Evolutionary conservation across 2,329 filamentous ascomycete genomes (phyloP).

Genomic region (Zasmidium cellare): DNA sequence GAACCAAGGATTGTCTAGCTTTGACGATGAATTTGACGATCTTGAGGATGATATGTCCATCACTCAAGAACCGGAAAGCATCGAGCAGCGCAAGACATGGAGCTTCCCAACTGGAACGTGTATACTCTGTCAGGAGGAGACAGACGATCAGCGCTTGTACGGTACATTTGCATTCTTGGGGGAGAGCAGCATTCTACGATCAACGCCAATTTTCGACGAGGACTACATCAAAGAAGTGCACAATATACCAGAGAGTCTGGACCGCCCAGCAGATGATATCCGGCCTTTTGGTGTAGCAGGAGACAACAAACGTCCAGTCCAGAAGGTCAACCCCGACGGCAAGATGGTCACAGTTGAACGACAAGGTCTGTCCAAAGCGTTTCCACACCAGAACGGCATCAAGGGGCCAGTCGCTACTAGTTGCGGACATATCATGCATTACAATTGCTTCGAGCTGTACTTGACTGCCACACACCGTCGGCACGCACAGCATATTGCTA

Average conservation of each 20-base stretch:
- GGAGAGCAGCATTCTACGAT: slow-evolving; percentile 80
- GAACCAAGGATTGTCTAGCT: slow-evolving; percentile 87
- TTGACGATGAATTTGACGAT: slow-evolving; percentile 76
- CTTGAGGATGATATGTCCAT: slow-evolving; percentile 63
- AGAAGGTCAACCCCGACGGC: slow-evolving; percentile 73
- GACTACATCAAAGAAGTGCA: slow-evolving; percentile 84
- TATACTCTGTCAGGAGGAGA: slow-evolving; percentile 95
- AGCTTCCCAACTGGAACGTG: slow-evolving; percentile 92
- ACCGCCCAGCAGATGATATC: slow-evolving; percentile 77
- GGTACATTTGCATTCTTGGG: slow-evolving; percentile 90
- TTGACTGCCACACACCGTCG: slow-evolving; percentile 79
- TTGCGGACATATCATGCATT: slow-evolving; percentile 99
- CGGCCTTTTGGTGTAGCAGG: slow-evolving; percentile 89
- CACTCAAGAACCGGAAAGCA: slow-evolving; percentile 59
- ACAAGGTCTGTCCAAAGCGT: slow-evolving; percentile 86
- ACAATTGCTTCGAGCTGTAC: slow-evolving; percentile 90
- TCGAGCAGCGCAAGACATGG: slow-evolving; percentile 71
- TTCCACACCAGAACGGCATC: slow-evolving; percentile 61
- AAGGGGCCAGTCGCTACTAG: slow-evolving; percentile 82
- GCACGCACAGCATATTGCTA: slow-evolving; percentile 88
- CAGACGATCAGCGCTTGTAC: slow-evolving; percentile 82
- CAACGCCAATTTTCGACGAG: slow-evolving; percentile 78
- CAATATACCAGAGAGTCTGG: slow-evolving; percentile 76
- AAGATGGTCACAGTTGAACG: slow-evolving; percentile 71
- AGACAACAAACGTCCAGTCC: slow-evolving; percentile 76